Conservation (phyloP, 2,329 filamentous ascomycete species). For the Calonectria leucothoes region DNA sequence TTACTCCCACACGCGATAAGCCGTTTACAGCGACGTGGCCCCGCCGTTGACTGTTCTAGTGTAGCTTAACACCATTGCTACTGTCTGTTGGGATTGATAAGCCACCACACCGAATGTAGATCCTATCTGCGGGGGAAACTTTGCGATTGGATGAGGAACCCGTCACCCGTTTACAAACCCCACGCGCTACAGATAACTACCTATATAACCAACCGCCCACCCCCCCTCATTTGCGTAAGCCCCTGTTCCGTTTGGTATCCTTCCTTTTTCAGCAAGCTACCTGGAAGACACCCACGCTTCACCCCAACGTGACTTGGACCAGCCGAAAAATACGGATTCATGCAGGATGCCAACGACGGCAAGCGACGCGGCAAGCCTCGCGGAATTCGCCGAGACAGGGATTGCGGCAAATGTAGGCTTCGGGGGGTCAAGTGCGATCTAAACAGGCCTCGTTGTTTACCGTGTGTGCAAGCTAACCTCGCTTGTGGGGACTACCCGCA, state of each 20-base stretch:
- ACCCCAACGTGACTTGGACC: neutral
- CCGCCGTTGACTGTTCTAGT: neutral
- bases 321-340: neutral
- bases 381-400: constrained; percentile 44
- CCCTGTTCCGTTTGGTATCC: neutral
- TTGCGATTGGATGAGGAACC: neutral
- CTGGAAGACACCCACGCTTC: neutral
- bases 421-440: constrained; percentile 43
- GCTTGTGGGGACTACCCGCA: constrained; percentile 46
- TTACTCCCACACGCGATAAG: neutral
- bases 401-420: constrained; percentile 41
- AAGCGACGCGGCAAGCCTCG: constrained; percentile 41
- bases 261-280: neutral
- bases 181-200: neutral
- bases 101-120: neutral
- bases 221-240: neutral
- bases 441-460: constrained; percentile 41
- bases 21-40: neutral
- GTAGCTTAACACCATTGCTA: neutral
- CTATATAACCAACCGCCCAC: neutral
- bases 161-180: neutral
- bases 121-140: neutral
- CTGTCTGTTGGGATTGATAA: neutral
- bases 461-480: constrained; percentile 43
- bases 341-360: neutral